Evolutionary conservation across 2,329 filamentous ascomycete species (phyloP).

Genomic region (Ophiocordyceps sinensis): DNA sequence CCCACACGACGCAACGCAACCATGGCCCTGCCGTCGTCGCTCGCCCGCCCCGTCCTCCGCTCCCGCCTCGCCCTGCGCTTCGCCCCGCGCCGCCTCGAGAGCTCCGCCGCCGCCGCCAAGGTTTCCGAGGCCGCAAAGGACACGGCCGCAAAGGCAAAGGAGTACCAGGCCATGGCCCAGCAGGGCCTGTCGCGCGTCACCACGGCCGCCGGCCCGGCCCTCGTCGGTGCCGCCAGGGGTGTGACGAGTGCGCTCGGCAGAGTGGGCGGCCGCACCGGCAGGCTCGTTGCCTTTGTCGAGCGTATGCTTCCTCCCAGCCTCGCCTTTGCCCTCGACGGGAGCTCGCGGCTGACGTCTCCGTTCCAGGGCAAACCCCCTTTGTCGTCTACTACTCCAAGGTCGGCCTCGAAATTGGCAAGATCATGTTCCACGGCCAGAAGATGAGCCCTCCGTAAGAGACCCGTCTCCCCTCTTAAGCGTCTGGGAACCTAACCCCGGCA

Average conservation of each 20-base stretch:
- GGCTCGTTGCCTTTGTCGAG: constrained; percentile 66
- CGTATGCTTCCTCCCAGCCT: constrained; percentile 43
- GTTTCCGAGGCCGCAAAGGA: constrained; percentile 25
- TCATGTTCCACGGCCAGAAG: constrained; percentile 76
- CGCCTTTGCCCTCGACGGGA: no score
- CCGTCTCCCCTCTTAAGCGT: constrained; percentile 1
- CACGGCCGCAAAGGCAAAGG: constrained; percentile 25
- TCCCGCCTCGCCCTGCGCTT: constrained; percentile 27
- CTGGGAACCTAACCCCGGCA: neutral
- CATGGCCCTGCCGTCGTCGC: constrained; percentile 18
- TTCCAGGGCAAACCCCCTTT: constrained; percentile 65
- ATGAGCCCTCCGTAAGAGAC: constrained; percentile 83
- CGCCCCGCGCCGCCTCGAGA: constrained; percentile 45
- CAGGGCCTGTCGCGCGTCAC: constrained; percentile 73
- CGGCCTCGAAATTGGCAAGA: constrained; percentile 71
- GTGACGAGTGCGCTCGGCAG: constrained; percentile 53
- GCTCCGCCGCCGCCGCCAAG: constrained; percentile 30
- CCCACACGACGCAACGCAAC: constrained; percentile 1
- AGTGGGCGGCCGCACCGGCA: constrained; percentile 73
- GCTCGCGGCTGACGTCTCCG: no score
- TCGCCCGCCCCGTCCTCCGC: constrained; percentile 30
- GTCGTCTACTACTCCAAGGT: constrained; percentile 89
- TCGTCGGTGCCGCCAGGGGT: constrained; percentile 57
- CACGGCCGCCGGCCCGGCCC: constrained; percentile 63
- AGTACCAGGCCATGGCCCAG: constrained; percentile 50